Conservation (phyloP, 2,329 filamentous ascomycete species). For the Fusarium sarcochroum region DNA sequence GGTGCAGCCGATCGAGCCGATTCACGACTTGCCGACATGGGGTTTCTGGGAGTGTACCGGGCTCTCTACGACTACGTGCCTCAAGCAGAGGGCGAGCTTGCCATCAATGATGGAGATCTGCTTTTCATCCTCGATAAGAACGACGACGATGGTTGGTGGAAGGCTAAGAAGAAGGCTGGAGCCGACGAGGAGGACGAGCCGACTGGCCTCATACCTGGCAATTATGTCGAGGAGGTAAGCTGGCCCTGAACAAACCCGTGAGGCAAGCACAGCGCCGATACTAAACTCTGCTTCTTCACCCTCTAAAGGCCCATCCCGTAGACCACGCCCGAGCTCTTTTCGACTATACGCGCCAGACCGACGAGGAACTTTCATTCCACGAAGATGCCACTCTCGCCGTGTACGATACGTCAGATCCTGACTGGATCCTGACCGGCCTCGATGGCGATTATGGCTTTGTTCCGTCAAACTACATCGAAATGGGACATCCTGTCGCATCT, state of each 20-base stretch:
- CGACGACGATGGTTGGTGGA: conserved; percentile 89
- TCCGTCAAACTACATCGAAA: conserved; percentile 94
- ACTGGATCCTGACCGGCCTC: conserved; percentile 94
- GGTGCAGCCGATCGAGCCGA: conserved; percentile 41
- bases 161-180: conserved; percentile 89
- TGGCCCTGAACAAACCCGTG: not conserved
- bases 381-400: conserved; percentile 88
- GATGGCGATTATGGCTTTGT: conserved; percentile 93
- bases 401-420: conserved; percentile 91
- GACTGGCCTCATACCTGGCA: conserved; percentile 89
- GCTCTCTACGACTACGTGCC: conserved; percentile 94
- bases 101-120: conserved; percentile 87
- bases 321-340: conserved; percentile 91
- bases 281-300: conserved; percentile 8
- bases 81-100: conserved; percentile 87
- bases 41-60: conserved; percentile 90
- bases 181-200: conserved; percentile 91
- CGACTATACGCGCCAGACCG: conserved; percentile 96
- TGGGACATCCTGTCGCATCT: conserved; percentile 64
- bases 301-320: conserved; percentile 68
- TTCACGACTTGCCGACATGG: conserved; percentile 70
- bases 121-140: conserved; percentile 91
- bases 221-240: conserved; percentile 91
- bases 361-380: conserved; percentile 95
- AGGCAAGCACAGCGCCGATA: not conserved